These are phyloP conservation scores for Debaryomyces sp. DNA, from an alignment of 1,139 yeast genomes.

Conservation along the genomic window DNA sequence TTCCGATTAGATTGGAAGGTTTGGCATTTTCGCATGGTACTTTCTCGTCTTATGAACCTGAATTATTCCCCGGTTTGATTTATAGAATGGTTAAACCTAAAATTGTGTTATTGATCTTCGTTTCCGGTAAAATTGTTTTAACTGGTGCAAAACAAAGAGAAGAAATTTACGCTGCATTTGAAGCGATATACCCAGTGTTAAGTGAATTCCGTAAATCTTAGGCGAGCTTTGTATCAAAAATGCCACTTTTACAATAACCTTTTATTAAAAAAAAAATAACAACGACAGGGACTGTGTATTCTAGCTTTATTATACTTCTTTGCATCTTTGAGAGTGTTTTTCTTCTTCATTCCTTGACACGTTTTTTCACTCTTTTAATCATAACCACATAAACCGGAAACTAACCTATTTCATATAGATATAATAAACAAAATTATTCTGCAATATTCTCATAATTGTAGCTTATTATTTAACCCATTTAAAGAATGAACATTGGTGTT, in stretches of 20 bases:
- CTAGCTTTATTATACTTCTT: constrained; percentile 5
- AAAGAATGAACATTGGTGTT: constrained; percentile 34
- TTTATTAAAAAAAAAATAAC: background rate
- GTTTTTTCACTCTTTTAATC: constrained; percentile 5
- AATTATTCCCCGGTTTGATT: constrained; percentile 95
- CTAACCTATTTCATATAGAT: constrained; percentile 1
- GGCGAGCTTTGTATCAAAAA: constrained; percentile 10
- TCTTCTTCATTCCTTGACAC: constrained; percentile 1
- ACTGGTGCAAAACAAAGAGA: constrained; percentile 99
- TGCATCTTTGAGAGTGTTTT: constrained; percentile 6
- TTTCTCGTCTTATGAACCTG: constrained; percentile 98
- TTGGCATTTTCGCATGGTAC: constrained; percentile 98
- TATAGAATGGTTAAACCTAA: constrained; percentile 99
- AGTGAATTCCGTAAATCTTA: constrained; percentile 92
- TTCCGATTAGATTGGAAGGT: constrained; percentile 97
- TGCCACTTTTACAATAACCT: background rate
- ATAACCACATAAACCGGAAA: background rate
- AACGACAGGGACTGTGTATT: constrained; percentile 2
- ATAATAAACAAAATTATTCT: background rate
- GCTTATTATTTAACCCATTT: constrained; percentile 32
- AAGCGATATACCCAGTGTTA: constrained; percentile 96
- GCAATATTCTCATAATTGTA: background rate
- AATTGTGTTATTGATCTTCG: constrained; percentile 92
- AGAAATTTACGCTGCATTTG: constrained; percentile 97
- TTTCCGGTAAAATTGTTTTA: constrained; percentile 94